These are phyloP conservation scores for Blastobotrys serpentis DNA, from an alignment of 1,139 yeast genomes.

Conservation along the genomic window DNA sequence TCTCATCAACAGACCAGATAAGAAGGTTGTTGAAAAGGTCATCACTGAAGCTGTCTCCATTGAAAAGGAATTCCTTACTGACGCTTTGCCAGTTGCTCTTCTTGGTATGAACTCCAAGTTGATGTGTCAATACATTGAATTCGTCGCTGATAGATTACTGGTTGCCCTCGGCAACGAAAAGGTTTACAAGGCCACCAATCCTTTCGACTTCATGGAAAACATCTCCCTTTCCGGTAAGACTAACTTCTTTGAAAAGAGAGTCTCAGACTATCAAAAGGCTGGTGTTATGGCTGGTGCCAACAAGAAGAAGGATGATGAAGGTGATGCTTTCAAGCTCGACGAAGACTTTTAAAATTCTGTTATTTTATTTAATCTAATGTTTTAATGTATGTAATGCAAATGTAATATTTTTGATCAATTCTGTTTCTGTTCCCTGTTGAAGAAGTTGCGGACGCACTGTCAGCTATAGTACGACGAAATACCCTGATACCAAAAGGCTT, in stretches of 20 bases:
- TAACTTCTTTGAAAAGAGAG: constrained; percentile 98
- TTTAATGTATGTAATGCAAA: constrained; percentile 8
- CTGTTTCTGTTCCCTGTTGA: too few relatives aligned
- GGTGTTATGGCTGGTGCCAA: constrained; percentile 82
- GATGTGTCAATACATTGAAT: constrained; percentile 97
- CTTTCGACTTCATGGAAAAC: constrained; percentile 98
- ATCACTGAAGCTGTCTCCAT: constrained; percentile 93
- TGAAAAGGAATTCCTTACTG: constrained; percentile 91
- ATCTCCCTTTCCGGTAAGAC: constrained; percentile 97
- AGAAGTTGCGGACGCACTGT: too few relatives aligned
- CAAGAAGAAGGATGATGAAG: constrained; percentile 39
- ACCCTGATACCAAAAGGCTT: too few relatives aligned
- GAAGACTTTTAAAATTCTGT: constrained; percentile 43
- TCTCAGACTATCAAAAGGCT: constrained; percentile 97
- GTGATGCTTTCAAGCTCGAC: constrained; percentile 45
- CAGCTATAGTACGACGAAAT: too few relatives aligned
- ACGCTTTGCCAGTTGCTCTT: constrained; percentile 86
- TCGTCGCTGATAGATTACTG: constrained; percentile 92
- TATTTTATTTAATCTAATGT: constrained; percentile 12
- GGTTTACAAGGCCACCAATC: constrained; percentile 83
- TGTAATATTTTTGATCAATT: too few relatives aligned
- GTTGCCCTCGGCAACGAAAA: constrained; percentile 88
- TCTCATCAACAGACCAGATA: constrained; percentile 82
- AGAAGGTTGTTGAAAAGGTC: constrained; percentile 73
- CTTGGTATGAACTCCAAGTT: constrained; percentile 90